Evolutionary conservation across 1,284 basidiomycete species (phyloP), one percentile per base, ranked within the genome.

Genomic region (Pseudozyma hubeiensis): DNA sequence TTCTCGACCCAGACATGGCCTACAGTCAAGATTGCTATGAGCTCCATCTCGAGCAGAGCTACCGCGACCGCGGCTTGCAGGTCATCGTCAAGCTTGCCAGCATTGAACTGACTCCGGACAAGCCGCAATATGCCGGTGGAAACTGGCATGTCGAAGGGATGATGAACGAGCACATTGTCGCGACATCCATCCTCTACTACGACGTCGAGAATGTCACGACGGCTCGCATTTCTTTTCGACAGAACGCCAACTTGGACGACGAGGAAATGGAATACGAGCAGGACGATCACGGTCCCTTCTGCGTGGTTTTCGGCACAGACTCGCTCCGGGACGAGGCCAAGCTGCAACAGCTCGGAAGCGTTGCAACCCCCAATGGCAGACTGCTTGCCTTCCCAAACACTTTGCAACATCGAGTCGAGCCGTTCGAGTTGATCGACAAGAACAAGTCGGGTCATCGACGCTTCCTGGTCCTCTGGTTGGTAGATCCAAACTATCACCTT

Each of bases 141-240:
- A 41, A 16, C 40, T 41, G n/a, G 40, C 40, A 41, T 7, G 40
- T 41, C 11, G 40, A 17, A 16, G 40, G 40, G 11, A 41, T 41
- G 40, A 41, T 16, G 40, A 41, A 41, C n/a, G 40, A 41, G 40
- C 40, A 41, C 40, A 41, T 41, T 5, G 40, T 41, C n/a, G 40
- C 4, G 7, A 17, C 40, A 7, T 16, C 13, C 13, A 41, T 41
- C n/a, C 40, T 41, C n/a, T 41, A 41, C 7, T 41, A 41, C 7
- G 40, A 41, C n/a, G 40, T 41, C n/a, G 40, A 17, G 14, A 41
- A 41, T 8, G 35, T 37, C 2, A 37, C 9, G 9, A 14, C 8
- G 14, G 35, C 35, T 9, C 35, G 35, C 35, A 37, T 37, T 14
- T 37, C 35, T 9, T 37, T 37, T 9, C 35, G 35, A 10, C 35